Evolutionary conservation across 805 yeast species (phyloP), one percentile per base, ranked within the genome.

Genomic region (Candida hungchunana): DNA sequence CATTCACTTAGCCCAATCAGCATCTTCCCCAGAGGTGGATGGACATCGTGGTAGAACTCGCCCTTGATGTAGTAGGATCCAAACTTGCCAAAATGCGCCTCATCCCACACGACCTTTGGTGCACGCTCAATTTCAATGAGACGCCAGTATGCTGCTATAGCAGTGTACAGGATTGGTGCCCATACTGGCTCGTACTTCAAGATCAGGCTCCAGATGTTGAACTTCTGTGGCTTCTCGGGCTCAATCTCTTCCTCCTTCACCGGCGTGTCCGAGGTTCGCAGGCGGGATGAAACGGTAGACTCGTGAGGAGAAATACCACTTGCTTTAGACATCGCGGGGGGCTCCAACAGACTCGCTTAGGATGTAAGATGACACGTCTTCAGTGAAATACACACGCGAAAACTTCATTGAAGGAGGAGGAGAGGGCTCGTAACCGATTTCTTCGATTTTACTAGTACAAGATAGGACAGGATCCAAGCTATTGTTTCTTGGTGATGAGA

Each of bases 51-150:
- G 52, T 84, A 84, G 55, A 83, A 82, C 51, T 83, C 88, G 53
- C 79, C 87, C 57, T 79, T 73, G 46, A 82, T 63, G 58, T 84
- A 84, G 51, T 82, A 78, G 4, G 90, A 79, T 29, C 94, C 94
- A 56, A 84, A 84, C 56, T 82, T 82, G 28, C 93, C 95, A 57
- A 84, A 84, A 66, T 84, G 95, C 6, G 94, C 93, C 59, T 84
- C 95, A 63, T 84, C 95, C 95, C 95, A 84, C 7, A 82, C 81
- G 31, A 84, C 90, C 36, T 67, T 69, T 33, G 72, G 58, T 39
- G 77, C 70, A 21, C 62, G 60, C 16, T 73, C 77, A 33, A 84
- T 77, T 32, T 71, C 68, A 50, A 78, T 71, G 43, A 79, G 66
- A 50, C 93, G 69, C 7, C 79, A 71, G 41, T 66, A 73, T 19